A percentile compares a stretch with the other conserved stretches of the same genome.
Conservation (phyloP, 352 stramenopile genomes). For the Phytophthora ohioensis region DNA sequence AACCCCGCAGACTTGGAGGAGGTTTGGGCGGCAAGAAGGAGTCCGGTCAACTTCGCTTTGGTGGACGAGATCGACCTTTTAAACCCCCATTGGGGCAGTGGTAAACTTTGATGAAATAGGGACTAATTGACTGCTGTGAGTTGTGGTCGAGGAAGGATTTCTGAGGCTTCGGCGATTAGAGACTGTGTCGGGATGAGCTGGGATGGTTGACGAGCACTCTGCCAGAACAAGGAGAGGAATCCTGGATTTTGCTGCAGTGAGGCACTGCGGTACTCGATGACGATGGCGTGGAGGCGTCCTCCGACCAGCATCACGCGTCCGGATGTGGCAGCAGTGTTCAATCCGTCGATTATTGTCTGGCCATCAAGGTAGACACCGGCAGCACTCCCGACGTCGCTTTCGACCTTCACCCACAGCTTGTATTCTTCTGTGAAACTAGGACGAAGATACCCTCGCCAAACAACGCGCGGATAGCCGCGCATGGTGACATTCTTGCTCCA, state of each 20-base stretch:
- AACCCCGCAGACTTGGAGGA: constrained; percentile 79
- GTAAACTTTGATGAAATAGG: constrained; percentile 1
- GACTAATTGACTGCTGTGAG: constrained; percentile 28
- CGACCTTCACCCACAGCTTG: constrained; percentile 43
- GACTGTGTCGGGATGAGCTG: constrained; percentile 28
- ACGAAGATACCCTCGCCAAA: constrained; percentile 57
- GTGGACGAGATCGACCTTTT: constrained; percentile 79
- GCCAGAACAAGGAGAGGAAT: constrained; percentile 30
- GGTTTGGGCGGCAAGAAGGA: constrained; percentile 83
- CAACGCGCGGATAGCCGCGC: constrained; percentile 51
- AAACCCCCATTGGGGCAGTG: constrained; percentile 40
- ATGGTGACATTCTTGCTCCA: constrained; percentile 50
- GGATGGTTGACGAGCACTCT: constrained; percentile 22
- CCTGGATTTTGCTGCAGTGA: constrained; percentile 22
- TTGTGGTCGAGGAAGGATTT: constrained; percentile 35
- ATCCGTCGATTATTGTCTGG: constrained; percentile 44
- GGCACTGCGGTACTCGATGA: constrained; percentile 54
- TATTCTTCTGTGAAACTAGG: constrained; percentile 55
- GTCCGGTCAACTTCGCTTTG: constrained; percentile 86
- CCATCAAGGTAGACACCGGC: constrained; percentile 47
- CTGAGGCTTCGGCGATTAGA: constrained; percentile 26
- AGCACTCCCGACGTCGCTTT: constrained; percentile 22
- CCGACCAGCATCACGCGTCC: constrained; percentile 35
- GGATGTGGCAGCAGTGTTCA: constrained; percentile 38
- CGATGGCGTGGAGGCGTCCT: constrained; percentile 48